Evolutionary conservation across 2,329 filamentous ascomycete species (phyloP).

Genomic region (Ascomycota sp.): DNA sequence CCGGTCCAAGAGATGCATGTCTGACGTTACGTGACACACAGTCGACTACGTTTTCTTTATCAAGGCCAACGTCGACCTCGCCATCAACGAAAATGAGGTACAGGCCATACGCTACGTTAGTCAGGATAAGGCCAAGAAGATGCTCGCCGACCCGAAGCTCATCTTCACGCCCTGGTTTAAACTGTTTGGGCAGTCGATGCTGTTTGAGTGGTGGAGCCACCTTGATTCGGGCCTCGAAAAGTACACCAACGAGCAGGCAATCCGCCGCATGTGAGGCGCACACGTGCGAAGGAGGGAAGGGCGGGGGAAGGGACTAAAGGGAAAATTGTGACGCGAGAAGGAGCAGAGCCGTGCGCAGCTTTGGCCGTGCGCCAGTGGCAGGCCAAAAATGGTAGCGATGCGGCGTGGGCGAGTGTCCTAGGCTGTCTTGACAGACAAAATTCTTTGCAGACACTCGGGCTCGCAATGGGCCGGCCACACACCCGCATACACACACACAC

Average conservation of each 20-base stretch:
- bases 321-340: too few species aligned
- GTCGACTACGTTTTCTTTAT: slow-evolving; percentile 99
- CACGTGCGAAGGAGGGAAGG: too few species aligned
- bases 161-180: slow-evolving; percentile 99
- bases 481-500: too few species aligned
- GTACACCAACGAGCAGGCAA: slow-evolving; percentile 69
- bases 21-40: slow-evolving; percentile 13
- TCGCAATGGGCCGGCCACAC: too few species aligned
- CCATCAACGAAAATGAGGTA: slow-evolving; percentile 75
- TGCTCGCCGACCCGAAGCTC: slow-evolving; percentile 63
- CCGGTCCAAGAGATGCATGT: background rate
- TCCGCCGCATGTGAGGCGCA: slow-evolving; percentile 56
- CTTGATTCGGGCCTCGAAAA: slow-evolving; percentile 64
- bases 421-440: too few species aligned
- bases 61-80: slow-evolving; percentile 71
- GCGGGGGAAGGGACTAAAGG: too few species aligned
- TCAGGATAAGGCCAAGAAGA: slow-evolving; percentile 58
- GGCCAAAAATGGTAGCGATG: too few species aligned
- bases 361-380: too few species aligned
- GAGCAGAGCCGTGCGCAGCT: too few species aligned
- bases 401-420: too few species aligned
- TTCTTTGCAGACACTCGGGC: too few species aligned
- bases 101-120: slow-evolving; percentile 69
- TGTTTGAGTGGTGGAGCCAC: slow-evolving; percentile 93
- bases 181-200: slow-evolving; percentile 91